These are phyloP conservation scores for Candida ascalaphidarum DNA, from an alignment of 805 yeast genomes.

Conservation along the genomic window DNA sequence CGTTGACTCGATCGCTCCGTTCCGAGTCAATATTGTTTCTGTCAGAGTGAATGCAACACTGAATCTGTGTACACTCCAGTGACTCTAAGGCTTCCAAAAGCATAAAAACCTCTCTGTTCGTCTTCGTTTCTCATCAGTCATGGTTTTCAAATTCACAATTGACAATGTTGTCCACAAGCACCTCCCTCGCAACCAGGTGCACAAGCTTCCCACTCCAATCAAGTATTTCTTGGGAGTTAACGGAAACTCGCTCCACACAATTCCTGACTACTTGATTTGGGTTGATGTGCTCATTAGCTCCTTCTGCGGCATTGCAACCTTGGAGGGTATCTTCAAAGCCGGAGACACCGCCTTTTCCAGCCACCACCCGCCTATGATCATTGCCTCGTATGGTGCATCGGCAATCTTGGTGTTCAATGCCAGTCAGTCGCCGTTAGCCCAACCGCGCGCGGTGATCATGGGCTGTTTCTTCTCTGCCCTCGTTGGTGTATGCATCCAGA, in stretches of 20 bases:
- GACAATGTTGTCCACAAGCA: constrained; percentile 21
- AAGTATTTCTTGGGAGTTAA: constrained; percentile 7
- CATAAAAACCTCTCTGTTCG: no score
- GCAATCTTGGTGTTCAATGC: constrained; percentile 54
- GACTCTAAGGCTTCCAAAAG: no score
- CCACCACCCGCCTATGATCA: constrained; percentile 37
- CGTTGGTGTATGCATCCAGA: constrained; percentile 46
- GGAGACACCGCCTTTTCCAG: constrained; percentile 28
- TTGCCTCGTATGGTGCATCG: constrained; percentile 55
- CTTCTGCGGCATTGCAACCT: constrained; percentile 35
- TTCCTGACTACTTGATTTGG: constrained; percentile 37
- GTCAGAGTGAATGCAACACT: no score
- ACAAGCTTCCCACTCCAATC: constrained; percentile 5
- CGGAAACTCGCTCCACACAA: constrained; percentile 1
- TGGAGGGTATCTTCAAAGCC: constrained; percentile 39
- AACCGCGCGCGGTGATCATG: constrained; percentile 49
- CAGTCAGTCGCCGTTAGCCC: constrained; percentile 50
- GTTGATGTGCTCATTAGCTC: constrained; percentile 37
- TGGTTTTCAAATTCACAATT: constrained; percentile 32
- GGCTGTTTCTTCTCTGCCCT: constrained; percentile 50
- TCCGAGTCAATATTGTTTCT: no score
- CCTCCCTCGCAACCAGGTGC: constrained; percentile 17
- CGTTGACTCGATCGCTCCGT: no score
- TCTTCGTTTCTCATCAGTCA: no score
- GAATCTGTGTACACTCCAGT: no score